These are phyloP conservation scores for Beauveria sp. DNA, from an alignment of 2,329 filamentous ascomycete genomes.

Conservation along the genomic window DNA sequence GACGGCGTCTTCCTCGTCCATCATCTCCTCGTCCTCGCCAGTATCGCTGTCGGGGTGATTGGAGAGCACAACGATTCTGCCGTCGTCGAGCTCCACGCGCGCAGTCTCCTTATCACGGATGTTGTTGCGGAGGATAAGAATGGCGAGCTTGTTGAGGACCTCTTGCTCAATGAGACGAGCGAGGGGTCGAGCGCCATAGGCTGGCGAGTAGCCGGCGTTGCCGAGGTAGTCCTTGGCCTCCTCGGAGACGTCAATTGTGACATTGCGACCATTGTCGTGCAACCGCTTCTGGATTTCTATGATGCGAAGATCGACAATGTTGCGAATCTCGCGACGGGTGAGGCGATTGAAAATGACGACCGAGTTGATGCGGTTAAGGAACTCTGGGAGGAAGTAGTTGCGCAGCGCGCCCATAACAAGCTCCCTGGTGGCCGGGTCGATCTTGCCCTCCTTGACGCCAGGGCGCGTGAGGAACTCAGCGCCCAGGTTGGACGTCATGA, in stretches of 20 bases:
- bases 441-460: constrained; percentile 69
- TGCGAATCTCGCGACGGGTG: constrained; percentile 80
- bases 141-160: constrained; percentile 85
- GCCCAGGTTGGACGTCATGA: constrained; percentile 97
- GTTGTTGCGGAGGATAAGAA: constrained; percentile 79
- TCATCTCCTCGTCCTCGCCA: constrained; percentile 63
- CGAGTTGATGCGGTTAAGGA: constrained; percentile 94
- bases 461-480: constrained; percentile 86
- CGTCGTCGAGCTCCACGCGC: constrained; percentile 68
- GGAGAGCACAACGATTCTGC: constrained; percentile 70
- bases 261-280: constrained; percentile 74
- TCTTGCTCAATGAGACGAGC: constrained; percentile 92
- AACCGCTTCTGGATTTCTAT: constrained; percentile 86
- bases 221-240: constrained; percentile 93
- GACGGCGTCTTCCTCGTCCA: constrained; percentile 64
- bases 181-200: constrained; percentile 86
- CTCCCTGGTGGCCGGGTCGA: constrained; percentile 78
- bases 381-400: constrained; percentile 96
- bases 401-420: constrained; percentile 86
- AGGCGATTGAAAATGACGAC: constrained; percentile 98
- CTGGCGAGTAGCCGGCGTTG: constrained; percentile 84
- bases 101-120: constrained; percentile 83
- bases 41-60: constrained; percentile 65
- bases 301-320: constrained; percentile 88
- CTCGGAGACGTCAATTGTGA: constrained; percentile 71